Percentiles rank a stretch among this genome's conserved stretches.
These are phyloP conservation scores for Eucalyptus coolabah DNA, from an alignment of 345 rosid species.

Conservation along the genomic window DNA sequence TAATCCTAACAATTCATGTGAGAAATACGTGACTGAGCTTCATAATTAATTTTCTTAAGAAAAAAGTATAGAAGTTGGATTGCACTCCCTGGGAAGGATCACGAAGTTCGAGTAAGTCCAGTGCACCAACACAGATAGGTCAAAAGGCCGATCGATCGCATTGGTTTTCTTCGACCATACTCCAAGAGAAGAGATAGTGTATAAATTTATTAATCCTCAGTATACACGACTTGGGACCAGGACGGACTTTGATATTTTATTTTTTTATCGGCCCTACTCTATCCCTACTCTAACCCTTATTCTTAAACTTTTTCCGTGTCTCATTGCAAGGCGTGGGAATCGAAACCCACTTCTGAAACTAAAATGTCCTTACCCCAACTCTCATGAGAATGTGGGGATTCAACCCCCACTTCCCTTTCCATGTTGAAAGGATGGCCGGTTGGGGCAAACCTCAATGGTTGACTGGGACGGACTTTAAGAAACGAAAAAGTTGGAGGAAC, in stretches of 20 bases:
- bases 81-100: neutral
- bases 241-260: neutral
- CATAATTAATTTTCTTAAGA: neutral
- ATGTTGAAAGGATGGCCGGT: too few relatives aligned
- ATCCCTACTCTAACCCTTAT: too few relatives aligned
- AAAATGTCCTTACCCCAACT: too few relatives aligned
- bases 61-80: neutral
- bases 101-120: neutral
- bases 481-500: neutral
- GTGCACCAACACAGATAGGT: neutral
- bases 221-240: neutral
- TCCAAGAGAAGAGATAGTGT: neutral
- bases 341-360: too few relatives aligned
- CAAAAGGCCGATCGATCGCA: neutral
- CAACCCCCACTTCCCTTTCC: rapidly evolving
- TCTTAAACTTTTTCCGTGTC: rapidly evolving
- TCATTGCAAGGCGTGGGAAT: rapidly evolving
- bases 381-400: too few relatives aligned
- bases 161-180: neutral
- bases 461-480: neutral
- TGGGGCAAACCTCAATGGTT: rapidly evolving
- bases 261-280: too few relatives aligned
- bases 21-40: neutral
- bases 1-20: neutral
- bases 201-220: neutral